Conservation (phyloP, 306 rosid species). For the Prunus padus region DNA sequence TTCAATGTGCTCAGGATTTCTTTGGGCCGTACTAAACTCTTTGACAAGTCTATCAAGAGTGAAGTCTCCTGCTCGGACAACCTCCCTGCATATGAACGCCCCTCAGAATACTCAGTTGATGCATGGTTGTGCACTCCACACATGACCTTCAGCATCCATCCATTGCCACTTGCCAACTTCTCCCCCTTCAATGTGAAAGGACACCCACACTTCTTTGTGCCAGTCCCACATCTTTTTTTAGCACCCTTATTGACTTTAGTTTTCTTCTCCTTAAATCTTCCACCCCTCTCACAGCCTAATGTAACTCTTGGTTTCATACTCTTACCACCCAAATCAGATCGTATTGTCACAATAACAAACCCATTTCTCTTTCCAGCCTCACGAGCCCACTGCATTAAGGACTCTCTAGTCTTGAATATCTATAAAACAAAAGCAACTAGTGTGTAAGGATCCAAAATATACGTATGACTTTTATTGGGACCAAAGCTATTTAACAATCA, state of each 20-base stretch:
- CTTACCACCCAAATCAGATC: slow-evolving; percentile 27
- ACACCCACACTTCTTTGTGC: slow-evolving; percentile 31
- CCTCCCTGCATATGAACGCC: slow-evolving; percentile 31
- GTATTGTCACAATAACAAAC: slow-evolving; percentile 25
- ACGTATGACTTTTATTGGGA: not conserved
- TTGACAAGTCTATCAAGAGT: slow-evolving; percentile 28
- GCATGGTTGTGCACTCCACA: slow-evolving; percentile 33
- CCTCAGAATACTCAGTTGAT: slow-evolving; percentile 17
- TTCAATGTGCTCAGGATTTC: slow-evolving; percentile 33
- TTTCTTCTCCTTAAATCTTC: slow-evolving; percentile 28
- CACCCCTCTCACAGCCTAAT: slow-evolving; percentile 31
- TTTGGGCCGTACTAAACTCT: slow-evolving; percentile 28
- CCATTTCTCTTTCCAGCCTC: slow-evolving; percentile 32
- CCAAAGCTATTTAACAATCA: not conserved
- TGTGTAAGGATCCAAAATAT: slow-evolving; percentile 5
- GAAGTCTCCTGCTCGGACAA: slow-evolving; percentile 19
- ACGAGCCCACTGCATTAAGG: slow-evolving; percentile 29
- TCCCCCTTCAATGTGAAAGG: slow-evolving; percentile 32
- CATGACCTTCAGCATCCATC: slow-evolving; percentile 32
- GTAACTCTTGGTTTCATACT: slow-evolving; percentile 33
- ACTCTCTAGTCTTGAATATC: slow-evolving; percentile 32
- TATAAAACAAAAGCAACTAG: slow-evolving; percentile 1
- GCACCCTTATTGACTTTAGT: not conserved
- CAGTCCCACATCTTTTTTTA: slow-evolving; percentile 20
- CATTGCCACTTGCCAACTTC: slow-evolving; percentile 12